A percentile compares a stretch with the other conserved stretches of the same genome.
phyloP scores from a whole-genome alignment of 306 rosid genomes.

The Parietaria judaica region DNA sequence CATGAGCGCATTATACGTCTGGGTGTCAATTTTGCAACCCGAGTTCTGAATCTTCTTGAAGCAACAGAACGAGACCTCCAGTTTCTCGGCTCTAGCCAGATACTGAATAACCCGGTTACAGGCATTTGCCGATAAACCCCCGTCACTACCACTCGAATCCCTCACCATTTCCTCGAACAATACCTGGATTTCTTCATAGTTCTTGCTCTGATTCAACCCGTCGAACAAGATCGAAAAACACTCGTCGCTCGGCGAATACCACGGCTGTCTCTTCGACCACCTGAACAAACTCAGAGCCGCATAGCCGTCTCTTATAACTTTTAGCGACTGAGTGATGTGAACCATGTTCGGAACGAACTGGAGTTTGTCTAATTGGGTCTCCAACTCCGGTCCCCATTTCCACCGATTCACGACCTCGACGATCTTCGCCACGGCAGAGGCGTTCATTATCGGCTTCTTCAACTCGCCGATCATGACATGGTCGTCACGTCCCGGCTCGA shows the following conservation, averaged over 20 bases:
- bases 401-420: conserved; percentile 87
- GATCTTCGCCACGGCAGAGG: conserved; percentile 70
- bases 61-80: conserved; percentile 81
- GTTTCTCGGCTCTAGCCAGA: conserved; percentile 80
- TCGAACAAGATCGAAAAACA: conserved; percentile 67
- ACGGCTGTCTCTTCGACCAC: conserved; percentile 85
- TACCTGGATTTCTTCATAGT: conserved; percentile 66
- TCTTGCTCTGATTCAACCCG: conserved; percentile 53
- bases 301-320: conserved; percentile 52
- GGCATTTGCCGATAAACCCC: conserved; percentile 37
- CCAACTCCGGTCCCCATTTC: conserved; percentile 99
- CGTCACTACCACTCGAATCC: conserved; percentile 44
- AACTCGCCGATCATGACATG: conserved; percentile 87
- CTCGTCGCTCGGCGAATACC: conserved; percentile 69
- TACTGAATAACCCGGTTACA: conserved; percentile 68
- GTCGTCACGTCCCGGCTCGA: conserved; percentile 82
- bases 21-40: conserved; percentile 52
- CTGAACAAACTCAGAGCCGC: conserved; percentile 71
- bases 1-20: conserved; percentile 71
- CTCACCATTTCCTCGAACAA: conserved; percentile 82
- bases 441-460: conserved; percentile 66
- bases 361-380: conserved; percentile 75
- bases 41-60: conserved; percentile 72
- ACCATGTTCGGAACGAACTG: conserved; percentile 78
- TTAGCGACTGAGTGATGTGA: conserved; percentile 63